These are phyloP conservation scores for Vicia faba DNA, from an alignment of 306 rosid genomes.

Conservation along the genomic window DNA sequence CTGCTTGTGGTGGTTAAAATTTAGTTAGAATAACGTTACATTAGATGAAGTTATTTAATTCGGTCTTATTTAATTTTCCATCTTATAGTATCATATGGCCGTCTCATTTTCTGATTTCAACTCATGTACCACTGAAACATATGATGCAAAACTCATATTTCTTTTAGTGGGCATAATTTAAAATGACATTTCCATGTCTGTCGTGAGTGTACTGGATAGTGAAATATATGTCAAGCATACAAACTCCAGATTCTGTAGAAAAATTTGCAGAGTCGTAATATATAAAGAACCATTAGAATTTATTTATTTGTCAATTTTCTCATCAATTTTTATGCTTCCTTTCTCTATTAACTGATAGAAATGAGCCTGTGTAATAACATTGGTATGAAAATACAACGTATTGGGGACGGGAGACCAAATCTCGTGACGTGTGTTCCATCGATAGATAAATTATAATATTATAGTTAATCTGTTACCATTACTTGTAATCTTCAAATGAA, in stretches of 20 bases:
- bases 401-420: no score
- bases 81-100: neutral
- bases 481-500: constrained; percentile 19
- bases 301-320: constrained; percentile 9
- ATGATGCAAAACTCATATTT: neutral
- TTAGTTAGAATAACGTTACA: constrained; percentile 11
- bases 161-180: no score
- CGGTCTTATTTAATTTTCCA: neutral
- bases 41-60: constrained; percentile 2
- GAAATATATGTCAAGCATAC: no score
- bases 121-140: constrained; percentile 2
- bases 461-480: neutral
- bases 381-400: no score
- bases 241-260: no score
- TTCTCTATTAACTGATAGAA: neutral
- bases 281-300: constrained; percentile 1
- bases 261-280: no score
- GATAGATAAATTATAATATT: neutral
- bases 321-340: neutral
- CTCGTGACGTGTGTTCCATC: neutral
- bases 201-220: no score
- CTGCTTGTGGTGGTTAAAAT: neutral
- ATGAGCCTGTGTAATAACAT: neutral
- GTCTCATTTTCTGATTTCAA: neutral
- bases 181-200: no score